Base-by-base conservation (phyloP, 805 yeast species). In the Komagataella phaffii region DNA sequence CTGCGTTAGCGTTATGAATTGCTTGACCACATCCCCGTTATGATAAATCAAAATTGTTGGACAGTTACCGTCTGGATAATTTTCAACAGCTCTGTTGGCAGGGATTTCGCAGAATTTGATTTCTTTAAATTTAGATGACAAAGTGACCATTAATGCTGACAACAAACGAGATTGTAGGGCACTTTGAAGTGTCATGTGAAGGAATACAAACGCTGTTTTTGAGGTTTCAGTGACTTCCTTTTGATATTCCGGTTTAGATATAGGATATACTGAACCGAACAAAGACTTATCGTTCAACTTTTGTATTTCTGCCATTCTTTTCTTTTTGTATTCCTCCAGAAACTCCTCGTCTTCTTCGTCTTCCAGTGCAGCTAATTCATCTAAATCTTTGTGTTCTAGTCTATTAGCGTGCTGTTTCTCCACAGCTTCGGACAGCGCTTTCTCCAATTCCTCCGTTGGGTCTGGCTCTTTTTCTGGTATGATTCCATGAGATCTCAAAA, bases 331-430 rank as follows among this genome's bases (percentile, higher is more conserved):
- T 55, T 71, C 69, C 54, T 85, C 81, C 54, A 93, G 68, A 59
- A 91, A 91, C 7, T 88, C 97, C 58, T 89, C 97, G 57, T 88
- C 95, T 60, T 91, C 97, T 46, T 88, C 95, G 58, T 84, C 96
- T 64, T 91, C 97, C 46, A 90, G 67, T 54, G 76, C 96, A 52
- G 85, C 96, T 49, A 93, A 71, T 62, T 89, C 97, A 44, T 85
- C 88, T 23, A 91, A 60, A 55, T 81, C 81, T 61, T 84, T 81
- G 55, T 75, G 78, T 55, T 88, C 96, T 23, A 90, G 72, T 53
- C 97, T 71, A 64, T 87, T 85, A 8, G 83, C 95, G 63, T 88
- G 90, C 60, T 88, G 96, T 52, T 73, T 76, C 51, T 73, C 74
- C 12, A 88, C 75, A 0, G 95, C 96, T 51, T 87, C 95, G 30